These are phyloP conservation scores for Monosporozyma yasuniensis DNA, from an alignment of 805 yeast genomes.

Conservation along the genomic window DNA sequence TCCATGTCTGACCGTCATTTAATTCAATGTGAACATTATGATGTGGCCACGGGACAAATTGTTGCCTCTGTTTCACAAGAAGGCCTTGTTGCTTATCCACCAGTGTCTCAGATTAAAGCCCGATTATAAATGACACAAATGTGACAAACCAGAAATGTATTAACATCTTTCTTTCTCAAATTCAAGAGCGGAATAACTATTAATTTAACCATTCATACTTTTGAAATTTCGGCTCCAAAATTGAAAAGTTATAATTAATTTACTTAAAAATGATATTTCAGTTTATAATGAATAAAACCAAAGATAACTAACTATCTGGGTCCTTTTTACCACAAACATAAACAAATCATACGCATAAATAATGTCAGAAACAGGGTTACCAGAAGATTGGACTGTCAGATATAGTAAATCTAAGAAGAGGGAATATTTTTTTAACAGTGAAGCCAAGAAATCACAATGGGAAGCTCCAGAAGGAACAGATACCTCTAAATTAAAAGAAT, in stretches of 20 bases:
- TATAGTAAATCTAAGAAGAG: slow-evolving; percentile 72
- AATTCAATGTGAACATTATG: slow-evolving; percentile 49
- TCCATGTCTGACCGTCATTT: slow-evolving; percentile 46
- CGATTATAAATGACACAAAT: background rate
- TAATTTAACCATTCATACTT: background rate
- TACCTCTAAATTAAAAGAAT: slow-evolving; percentile 44
- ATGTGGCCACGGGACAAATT: slow-evolving; percentile 38
- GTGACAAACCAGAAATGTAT: no score
- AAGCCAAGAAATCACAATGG: slow-evolving; percentile 74
- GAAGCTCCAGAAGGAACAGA: slow-evolving; percentile 85
- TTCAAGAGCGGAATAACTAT: background rate
- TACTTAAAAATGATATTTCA: background rate
- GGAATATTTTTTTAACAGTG: slow-evolving; percentile 72
- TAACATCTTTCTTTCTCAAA: no score
- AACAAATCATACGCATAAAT: background rate
- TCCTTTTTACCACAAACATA: background rate
- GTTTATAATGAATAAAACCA: background rate
- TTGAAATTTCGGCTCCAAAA: background rate
- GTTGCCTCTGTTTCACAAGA: slow-evolving; percentile 60
- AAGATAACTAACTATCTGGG: no score
- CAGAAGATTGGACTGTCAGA: slow-evolving; percentile 74
- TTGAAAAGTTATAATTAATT: background rate
- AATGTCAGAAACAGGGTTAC: slow-evolving; percentile 56
- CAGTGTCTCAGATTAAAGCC: slow-evolving; percentile 14
- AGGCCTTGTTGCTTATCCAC: slow-evolving; percentile 37